Base-by-base conservation (phyloP, 768 basidiomycete species). In the Lactifluus subvellereus region DNA sequence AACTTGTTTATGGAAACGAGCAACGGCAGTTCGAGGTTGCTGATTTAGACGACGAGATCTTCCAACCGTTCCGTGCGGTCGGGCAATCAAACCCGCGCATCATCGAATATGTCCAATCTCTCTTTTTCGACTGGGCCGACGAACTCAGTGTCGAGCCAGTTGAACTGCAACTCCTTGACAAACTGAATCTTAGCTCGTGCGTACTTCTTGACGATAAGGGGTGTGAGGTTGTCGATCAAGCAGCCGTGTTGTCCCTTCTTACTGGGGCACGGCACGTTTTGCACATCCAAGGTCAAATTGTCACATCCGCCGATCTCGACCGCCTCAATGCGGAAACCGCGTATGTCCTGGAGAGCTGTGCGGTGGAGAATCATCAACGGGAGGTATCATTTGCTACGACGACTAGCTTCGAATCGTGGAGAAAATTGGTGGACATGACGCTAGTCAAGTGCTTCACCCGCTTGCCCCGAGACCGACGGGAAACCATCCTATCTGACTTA, bases 61-160 rank as follows among this genome's bases (percentile, higher is more conserved):
- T 84, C 71, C 78, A 77, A 59, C 78, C 82, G 2, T 90, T 89
- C 77, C 81, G 77, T 58, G 88, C 88, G 66, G 79, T 90, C 59
- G 88, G 88, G 3, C 94, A 94, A 71, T 88, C 89, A 0, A 84
- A 92, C 58, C 79, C 92, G 68, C 82, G 89, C 30, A 86, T 97
- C 72, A 87, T 96, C 68, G 94, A 96, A 72, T 84, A 93, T 57
- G 78, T 98, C 51, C 88, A 91, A 70, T 91, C 91, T 0, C 76
- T 98, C 68, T 85, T 87, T 71, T 88, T 98, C 66, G 87, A 90
- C 58, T 98, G 94, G 94, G 82, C 81, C 6, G 95, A 98, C 71
- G 83, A 82, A 60, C 74, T 91, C 48, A 72, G 77, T 13, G 83
- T 86, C 1, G 74, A 82, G 16, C 78, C 84, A 6, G 71, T 84